Evolutionary conservation across 345 rosid species (phyloP), one percentile per base, ranked within the genome.

Genomic region (Salix brachista): DNA sequence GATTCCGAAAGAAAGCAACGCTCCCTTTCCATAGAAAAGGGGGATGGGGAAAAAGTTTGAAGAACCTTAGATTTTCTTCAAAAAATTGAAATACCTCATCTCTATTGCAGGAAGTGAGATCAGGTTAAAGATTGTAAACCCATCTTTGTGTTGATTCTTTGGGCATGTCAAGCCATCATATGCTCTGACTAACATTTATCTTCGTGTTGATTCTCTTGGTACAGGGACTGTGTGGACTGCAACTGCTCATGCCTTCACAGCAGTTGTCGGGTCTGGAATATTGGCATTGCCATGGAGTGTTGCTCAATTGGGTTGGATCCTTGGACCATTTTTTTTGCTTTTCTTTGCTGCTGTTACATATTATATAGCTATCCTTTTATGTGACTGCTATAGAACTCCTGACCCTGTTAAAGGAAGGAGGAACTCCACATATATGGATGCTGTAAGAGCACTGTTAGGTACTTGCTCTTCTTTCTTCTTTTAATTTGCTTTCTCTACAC

Each of bases 231-330:
- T 72, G 25, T 72, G 75, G 75, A 72, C 65, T 54, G 75, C 75
- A 72, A 72, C 75, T 30, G 75, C 75, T 16, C 75, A 72, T 56
- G 75, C 75, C 6, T 10, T 72, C 39, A 54, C 75, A 50, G 50
- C 75, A 4, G 39, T 56, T 18, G 66, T 72, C 21, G 75, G 75
- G 0, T 48, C 75, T 16, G 75, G 75, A 28, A 72, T 72, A 52
- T 72, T 72, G 44, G 61, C 75, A 26, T 19, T 72, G 65, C 75
- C 75, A 52, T 72, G 75, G 75, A 72, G 75, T 54, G 65, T 56
- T 16, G 75, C 75, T 18, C 75, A 72, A 18, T 8, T 72, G 75
- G 75, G 75, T 14, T 72, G 75, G 75, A 54, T 72, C 14, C 42
- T 72, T 37, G 75, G 75, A 2, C 75, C 75, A 25, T 23, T 54